A percentile compares a stretch with the other conserved stretches of the same genome.
These are phyloP conservation scores for Neohortaea acidophila DNA, from an alignment of 495 filamentous ascomycete genomes.

Conservation along the genomic window DNA sequence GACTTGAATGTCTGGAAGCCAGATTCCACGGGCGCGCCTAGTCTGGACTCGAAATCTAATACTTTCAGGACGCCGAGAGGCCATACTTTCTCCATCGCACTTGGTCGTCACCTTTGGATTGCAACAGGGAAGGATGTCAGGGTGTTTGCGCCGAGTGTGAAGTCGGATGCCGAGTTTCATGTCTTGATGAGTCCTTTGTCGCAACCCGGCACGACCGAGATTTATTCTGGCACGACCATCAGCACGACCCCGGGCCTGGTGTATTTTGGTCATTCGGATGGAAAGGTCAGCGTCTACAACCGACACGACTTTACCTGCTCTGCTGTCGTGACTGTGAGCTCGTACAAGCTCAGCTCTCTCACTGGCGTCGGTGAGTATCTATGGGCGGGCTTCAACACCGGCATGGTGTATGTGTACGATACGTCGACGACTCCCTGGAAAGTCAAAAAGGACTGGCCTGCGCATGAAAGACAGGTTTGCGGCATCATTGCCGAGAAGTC, in stretches of 20 bases:
- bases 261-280: slow-evolving; percentile 84
- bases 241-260: slow-evolving; percentile 62
- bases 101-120: slow-evolving; percentile 70
- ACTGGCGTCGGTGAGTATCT: slow-evolving; percentile 68
- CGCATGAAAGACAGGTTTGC: slow-evolving; percentile 67
- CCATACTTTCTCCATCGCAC: slow-evolving; percentile 74
- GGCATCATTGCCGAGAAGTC: slow-evolving; percentile 63
- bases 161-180: slow-evolving; percentile 55
- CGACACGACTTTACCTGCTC: slow-evolving; percentile 56
- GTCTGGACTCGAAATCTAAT: slow-evolving; percentile 48
- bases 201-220: slow-evolving; percentile 56
- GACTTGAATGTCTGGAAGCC: slow-evolving; percentile 78
- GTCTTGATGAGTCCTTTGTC: slow-evolving; percentile 52
- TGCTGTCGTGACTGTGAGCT: slow-evolving; percentile 63
- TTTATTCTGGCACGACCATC: slow-evolving; percentile 71
- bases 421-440: slow-evolving; percentile 66
- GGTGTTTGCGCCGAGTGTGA: slow-evolving; percentile 56
- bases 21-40: slow-evolving; percentile 59
- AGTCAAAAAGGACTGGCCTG: slow-evolving; percentile 86
- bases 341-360: slow-evolving; percentile 89
- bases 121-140: slow-evolving; percentile 78
- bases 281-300: slow-evolving; percentile 87
- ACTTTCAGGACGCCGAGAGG: slow-evolving; percentile 60
- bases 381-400: slow-evolving; percentile 90
- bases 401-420: slow-evolving; percentile 92